Percentiles rank a stretch among this genome's conserved stretches.
Conservation (phyloP, 306 rosid species). For the Begonia peltatifolia region DNA sequence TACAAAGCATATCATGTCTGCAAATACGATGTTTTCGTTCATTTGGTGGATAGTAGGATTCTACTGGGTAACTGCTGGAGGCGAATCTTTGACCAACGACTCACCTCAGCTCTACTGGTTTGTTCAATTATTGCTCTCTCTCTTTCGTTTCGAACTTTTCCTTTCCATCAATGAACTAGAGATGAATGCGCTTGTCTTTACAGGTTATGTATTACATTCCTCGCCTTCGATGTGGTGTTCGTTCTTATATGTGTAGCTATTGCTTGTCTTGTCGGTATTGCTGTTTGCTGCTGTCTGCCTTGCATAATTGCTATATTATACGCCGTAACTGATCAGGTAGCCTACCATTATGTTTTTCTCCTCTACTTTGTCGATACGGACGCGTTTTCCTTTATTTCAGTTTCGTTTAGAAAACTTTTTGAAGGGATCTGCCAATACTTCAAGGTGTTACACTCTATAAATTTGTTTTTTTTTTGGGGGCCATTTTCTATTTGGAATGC, state of each 20-base stretch:
- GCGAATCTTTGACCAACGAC: conserved; percentile 38
- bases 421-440: too few relatives aligned
- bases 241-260: conserved; percentile 53
- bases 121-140: conserved; percentile 12
- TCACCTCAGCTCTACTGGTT: conserved; percentile 84
- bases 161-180: background rate
- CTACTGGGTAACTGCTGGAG: conserved; percentile 82
- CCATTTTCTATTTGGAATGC: too few relatives aligned
- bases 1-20: conserved; percentile 44
- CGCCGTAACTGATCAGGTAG: conserved; percentile 59
- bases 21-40: conserved; percentile 56
- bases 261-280: conserved; percentile 77
- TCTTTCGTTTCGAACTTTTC: background rate
- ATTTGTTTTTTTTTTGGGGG: too few relatives aligned
- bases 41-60: conserved; percentile 83
- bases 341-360: background rate
- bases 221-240: conserved; percentile 58
- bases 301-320: conserved; percentile 72
- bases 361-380: too few relatives aligned
- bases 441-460: too few relatives aligned
- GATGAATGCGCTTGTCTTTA: conserved; percentile 15
- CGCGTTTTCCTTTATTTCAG: too few relatives aligned
- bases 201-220: conserved; percentile 84
- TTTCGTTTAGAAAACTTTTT: too few relatives aligned
- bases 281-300: conserved; percentile 91